Conservation (phyloP, 495 filamentous ascomycete species). For the Friedmanniomyces endolithicus region DNA sequence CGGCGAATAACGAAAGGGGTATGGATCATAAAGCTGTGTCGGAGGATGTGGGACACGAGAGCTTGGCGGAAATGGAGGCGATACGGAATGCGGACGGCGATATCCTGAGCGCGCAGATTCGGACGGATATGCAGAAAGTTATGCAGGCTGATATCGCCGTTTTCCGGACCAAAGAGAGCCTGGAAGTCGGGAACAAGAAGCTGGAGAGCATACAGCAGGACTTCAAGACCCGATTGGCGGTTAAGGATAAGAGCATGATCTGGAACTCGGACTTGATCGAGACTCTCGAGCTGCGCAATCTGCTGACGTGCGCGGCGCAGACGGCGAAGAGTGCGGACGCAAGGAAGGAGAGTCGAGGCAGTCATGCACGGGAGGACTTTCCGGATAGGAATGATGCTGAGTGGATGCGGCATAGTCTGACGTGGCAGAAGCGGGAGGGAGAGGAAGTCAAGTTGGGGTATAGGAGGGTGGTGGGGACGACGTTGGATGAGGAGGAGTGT, state of each 20-base stretch:
- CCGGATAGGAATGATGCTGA: slow-evolving; percentile 83
- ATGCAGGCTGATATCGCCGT: slow-evolving; percentile 97
- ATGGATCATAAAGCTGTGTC: slow-evolving; percentile 59
- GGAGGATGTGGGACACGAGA: slow-evolving; percentile 74
- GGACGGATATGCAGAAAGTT: slow-evolving; percentile 87
- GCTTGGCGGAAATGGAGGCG: slow-evolving; percentile 75
- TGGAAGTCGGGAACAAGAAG: slow-evolving; percentile 73
- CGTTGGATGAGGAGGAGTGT: slow-evolving; percentile 83
- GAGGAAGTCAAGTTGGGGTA: slow-evolving; percentile 67
- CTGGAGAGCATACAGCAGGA: slow-evolving; percentile 69
- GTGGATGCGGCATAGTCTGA: slow-evolving; percentile 98
- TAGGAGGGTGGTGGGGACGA: slow-evolving; percentile 60
- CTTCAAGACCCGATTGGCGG: slow-evolving; percentile 66
- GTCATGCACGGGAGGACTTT: slow-evolving; percentile 90
- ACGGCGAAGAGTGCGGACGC: slow-evolving; percentile 75
- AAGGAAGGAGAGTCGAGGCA: slow-evolving; percentile 87
- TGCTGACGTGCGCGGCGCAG: slow-evolving; percentile 91
- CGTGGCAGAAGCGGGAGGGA: slow-evolving; percentile 81
- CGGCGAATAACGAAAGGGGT: slow-evolving; percentile 74
- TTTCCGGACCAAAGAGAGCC: slow-evolving; percentile 85
- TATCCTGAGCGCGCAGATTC: slow-evolving; percentile 74
- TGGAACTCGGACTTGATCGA: slow-evolving; percentile 97
- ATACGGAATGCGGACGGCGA: slow-evolving; percentile 72
- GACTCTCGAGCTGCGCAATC: slow-evolving; percentile 83
- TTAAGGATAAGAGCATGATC: slow-evolving; percentile 98